Evolutionary conservation across 2,329 filamentous ascomycete species (phyloP).

Genomic region (Aspergillus cejpii): DNA sequence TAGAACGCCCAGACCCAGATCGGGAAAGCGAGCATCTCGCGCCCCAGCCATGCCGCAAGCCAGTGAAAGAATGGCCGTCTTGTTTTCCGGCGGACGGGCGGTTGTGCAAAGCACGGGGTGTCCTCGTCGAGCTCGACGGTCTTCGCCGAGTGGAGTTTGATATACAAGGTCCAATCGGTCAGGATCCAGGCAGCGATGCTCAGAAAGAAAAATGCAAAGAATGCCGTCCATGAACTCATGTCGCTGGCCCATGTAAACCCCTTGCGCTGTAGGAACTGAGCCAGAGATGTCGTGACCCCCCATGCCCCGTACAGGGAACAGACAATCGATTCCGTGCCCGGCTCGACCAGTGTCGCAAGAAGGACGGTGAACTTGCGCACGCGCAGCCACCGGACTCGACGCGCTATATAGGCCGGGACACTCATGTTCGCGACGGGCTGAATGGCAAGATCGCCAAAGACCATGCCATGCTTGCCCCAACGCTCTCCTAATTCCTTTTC

Average conservation of each 20-base stretch:
- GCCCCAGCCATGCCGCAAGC: conserved; percentile 74
- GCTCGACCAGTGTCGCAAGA: conserved; percentile 82
- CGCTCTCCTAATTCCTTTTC: conserved; percentile 34
- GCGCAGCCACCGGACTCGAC: conserved; percentile 81
- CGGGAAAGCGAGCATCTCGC: conserved; percentile 75
- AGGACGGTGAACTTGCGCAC: conserved; percentile 93
- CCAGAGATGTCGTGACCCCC: conserved; percentile 62
- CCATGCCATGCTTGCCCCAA: conserved; percentile 72
- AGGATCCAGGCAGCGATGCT: conserved; percentile 65
- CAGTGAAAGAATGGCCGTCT: conserved; percentile 61
- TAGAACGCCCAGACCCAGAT: conserved; percentile 88
- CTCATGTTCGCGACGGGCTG: conserved; percentile 84
- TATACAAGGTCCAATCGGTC: conserved; percentile 67
- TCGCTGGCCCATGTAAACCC: conserved; percentile 41
- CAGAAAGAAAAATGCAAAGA: conserved; percentile 58
- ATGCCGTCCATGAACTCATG: conserved; percentile 60
- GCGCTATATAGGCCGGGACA: conserved; percentile 66
- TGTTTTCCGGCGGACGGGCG: conserved; percentile 41
- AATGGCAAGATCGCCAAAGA: conserved; percentile 78
- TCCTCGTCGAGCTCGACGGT: conserved; percentile 64
- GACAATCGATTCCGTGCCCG: conserved; percentile 79
- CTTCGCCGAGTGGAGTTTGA: conserved; percentile 63
- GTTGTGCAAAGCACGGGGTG: conserved; percentile 65
- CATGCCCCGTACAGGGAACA: conserved; percentile 77
- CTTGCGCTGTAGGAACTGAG: conserved; percentile 49